phyloP scores from a whole-genome alignment of 2,329 filamentous ascomycete genomes.

The Drechslerella coelobrocha region DNA sequence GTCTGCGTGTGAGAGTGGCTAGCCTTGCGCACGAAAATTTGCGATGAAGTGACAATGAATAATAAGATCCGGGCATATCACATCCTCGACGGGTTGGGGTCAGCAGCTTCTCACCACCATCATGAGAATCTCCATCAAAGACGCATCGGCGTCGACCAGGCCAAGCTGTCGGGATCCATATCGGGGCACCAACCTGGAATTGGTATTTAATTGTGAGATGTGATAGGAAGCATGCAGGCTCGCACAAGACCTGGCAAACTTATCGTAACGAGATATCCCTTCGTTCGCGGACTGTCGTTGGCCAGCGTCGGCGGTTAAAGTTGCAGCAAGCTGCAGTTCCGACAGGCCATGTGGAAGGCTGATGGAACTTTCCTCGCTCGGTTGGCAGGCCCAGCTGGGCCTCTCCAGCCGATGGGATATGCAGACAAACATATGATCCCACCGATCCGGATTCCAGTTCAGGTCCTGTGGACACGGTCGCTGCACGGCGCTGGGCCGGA shows the following conservation, averaged over 20 bases:
- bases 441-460: neutral
- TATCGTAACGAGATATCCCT: neutral
- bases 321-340: conserved; percentile 13
- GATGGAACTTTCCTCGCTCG: conserved; percentile 38
- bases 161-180: neutral
- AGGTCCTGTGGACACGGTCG: neutral
- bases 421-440: neutral
- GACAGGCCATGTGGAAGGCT: conserved; percentile 19
- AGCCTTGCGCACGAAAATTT: neutral
- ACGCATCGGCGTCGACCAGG: neutral
- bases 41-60: neutral
- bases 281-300: too few relatives aligned
- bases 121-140: neutral
- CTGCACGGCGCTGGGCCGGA: neutral
- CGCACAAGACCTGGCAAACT: neutral
- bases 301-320: conserved; percentile 1
- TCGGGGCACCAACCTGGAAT: neutral
- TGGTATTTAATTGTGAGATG: neutral
- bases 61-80: neutral
- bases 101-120: neutral
- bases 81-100: neutral
- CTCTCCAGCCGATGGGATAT: conserved; percentile 1
- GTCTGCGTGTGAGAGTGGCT: too few relatives aligned
- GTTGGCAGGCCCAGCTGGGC: conserved; percentile 15
- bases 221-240: too few relatives aligned